Evolutionary conservation across 2,329 filamentous ascomycete genomes (phyloP), one percentile per base, ranked within the genome.

Genomic region (Dactylellina haptotyla): DNA sequence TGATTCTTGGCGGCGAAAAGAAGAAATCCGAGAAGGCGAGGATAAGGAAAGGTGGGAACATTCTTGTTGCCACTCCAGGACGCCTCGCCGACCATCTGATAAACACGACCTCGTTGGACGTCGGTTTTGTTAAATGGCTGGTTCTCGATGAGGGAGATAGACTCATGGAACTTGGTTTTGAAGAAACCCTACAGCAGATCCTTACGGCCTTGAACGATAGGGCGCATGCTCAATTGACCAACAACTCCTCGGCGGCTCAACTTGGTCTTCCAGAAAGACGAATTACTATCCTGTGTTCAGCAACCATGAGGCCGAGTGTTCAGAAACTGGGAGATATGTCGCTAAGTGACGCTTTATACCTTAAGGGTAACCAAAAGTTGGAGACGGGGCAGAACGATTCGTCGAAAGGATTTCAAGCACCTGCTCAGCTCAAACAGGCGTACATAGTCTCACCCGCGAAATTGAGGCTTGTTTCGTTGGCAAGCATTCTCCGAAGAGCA

Each of bases 161-260:
- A n/a, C 84, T 99, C 80, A 97, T 99, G 94, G 95, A 99, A 79
- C 86, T 98, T 78, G 95, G 95, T 0, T 99, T 99, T 77, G 95
- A 98, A 81, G 89, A 97, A 61, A 94, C 98, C 78, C 87, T 99
- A 71, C 90, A 91, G 79, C 90, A 89, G 73, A 94, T 97, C 76
- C 90, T 99, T 14, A 85, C 87, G 63, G 90, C 90, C 18, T 83
- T 85, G 37, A 85, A 86, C 20, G 45, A 59, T 28, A 65, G 59
- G 30, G 59, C 59, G 12, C 67, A 65, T 20, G 34, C 12, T 16
- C 4, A 34, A 28, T 39, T 45, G 1, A 37, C 20, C 23, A 53
- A 72, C 6, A 12, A 10, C 25, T 48, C 58, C 4, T 18, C 57
- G 8, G 43, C 34, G 1, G 30, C 45, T 25, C 25, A 39, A 8